phyloP scores from a whole-genome alignment of 2,329 filamentous ascomycete genomes.

The Colletotrichum sp. region DNA sequence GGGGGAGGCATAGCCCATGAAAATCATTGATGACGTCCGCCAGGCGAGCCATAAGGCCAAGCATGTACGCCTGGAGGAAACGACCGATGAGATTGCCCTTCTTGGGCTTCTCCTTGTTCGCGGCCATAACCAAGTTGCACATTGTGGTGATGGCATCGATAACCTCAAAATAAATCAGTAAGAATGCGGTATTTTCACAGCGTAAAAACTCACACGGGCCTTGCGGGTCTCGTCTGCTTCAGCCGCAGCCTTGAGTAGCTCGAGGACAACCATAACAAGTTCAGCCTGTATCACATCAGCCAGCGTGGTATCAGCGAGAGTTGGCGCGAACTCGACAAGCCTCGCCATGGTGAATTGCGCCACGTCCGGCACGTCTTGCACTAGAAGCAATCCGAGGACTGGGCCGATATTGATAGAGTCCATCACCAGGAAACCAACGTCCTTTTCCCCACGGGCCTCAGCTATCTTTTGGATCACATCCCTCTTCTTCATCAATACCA shows the following conservation, averaged over 20 bases:
- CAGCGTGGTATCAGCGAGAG: constrained; percentile 72
- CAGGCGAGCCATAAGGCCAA: constrained; percentile 86
- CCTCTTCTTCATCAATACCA: constrained; percentile 78
- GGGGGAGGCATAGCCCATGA: constrained; percentile 54
- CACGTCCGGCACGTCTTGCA: constrained; percentile 60
- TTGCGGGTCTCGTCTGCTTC: constrained; percentile 67
- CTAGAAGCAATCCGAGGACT: constrained; percentile 64
- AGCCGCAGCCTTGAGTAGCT: constrained; percentile 81
- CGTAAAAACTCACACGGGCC: constrained; percentile 55
- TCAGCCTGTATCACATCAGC: constrained; percentile 75
- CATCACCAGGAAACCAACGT: constrained; percentile 62
- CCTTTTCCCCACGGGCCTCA: constrained; percentile 73
- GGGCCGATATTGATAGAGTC: constrained; percentile 62
- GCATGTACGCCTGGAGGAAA: constrained; percentile 83
- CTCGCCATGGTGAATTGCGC: constrained; percentile 73
- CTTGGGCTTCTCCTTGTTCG: constrained; percentile 51
- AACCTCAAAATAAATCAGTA: constrained; percentile 38
- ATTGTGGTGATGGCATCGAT: constrained; percentile 53
- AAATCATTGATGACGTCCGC: constrained; percentile 79
- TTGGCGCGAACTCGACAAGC: constrained; percentile 70
- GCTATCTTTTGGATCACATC: constrained; percentile 85
- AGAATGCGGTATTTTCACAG: background rate
- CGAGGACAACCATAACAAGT: constrained; percentile 76
- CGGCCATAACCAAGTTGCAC: constrained; percentile 43
- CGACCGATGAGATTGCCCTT: constrained; percentile 66